Conservation (phyloP, 2,329 filamentous ascomycete genomes). For the Epichloe festucae region DNA sequence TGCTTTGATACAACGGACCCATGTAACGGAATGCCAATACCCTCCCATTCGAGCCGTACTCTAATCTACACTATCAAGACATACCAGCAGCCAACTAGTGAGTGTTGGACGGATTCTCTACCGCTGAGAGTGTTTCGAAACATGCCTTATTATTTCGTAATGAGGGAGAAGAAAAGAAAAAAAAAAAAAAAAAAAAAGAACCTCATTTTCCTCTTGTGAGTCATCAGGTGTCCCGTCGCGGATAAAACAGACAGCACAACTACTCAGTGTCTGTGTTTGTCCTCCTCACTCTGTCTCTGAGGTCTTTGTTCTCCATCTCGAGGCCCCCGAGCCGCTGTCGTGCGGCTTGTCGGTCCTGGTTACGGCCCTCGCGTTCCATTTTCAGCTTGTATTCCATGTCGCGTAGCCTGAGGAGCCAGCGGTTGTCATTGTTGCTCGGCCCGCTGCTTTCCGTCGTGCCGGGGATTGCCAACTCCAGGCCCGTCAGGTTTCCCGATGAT, state of each 20-base stretch:
- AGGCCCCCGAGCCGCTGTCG: slow-evolving; percentile 66
- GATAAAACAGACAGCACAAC: slow-evolving; percentile 4
- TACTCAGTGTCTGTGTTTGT: slow-evolving; percentile 8
- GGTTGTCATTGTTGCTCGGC: slow-evolving; percentile 41
- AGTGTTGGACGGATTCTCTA: background rate
- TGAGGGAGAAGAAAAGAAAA: too few relatives aligned
- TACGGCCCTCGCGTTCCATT: slow-evolving; percentile 72
- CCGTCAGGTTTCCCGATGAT: slow-evolving; percentile 11
- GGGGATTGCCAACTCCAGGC: slow-evolving; percentile 17
- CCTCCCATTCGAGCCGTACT: background rate
- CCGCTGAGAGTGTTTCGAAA: background rate
- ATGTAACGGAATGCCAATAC: too few relatives aligned
- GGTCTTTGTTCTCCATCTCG: slow-evolving; percentile 58
- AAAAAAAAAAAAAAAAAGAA: too few relatives aligned
- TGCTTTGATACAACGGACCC: too few relatives aligned
- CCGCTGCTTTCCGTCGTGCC: slow-evolving; percentile 11
- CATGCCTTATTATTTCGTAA: background rate
- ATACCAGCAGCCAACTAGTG: background rate
- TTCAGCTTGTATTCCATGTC: slow-evolving; percentile 84
- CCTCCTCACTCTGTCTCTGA: slow-evolving; percentile 47
- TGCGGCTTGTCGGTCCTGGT: slow-evolving; percentile 75
- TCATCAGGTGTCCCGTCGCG: background rate
- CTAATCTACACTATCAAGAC: background rate
- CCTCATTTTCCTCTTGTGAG: background rate
- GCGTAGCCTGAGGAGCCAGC: slow-evolving; percentile 74